Base-by-base conservation (phyloP, 768 basidiomycete species). In the Pleurotus citrinopileatus region DNA sequence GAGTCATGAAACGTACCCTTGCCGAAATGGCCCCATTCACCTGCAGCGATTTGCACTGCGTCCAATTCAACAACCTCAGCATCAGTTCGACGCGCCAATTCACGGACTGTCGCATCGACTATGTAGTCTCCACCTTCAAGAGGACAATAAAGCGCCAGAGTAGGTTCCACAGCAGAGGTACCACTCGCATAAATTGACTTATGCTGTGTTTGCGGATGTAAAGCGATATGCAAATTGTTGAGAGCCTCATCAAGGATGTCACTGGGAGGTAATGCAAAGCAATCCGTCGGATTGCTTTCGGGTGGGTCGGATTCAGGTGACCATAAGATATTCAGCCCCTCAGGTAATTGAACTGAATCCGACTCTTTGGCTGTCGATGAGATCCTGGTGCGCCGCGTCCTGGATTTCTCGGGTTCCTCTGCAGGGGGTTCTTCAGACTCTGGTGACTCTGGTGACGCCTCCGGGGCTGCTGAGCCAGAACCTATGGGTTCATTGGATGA, bases 41-140 rank as follows among this genome's bases (percentile, higher is more conserved):
- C 91, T 3, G 92, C 86, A 28, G 89, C 92, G 17, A 96, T 73
- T 55, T 94, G 89, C 7, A 87, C 83, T 2, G 87, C 75, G 71
- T 98, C 94, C 46, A 98, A 65, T 12, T 94, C 81, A 7, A 95
- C 76, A 9, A 97, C 85, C 58, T 97, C 95, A 17, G 92, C 81
- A 23, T 80, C 82, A 2, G 86, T 83, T 51, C 79, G 78, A 44
- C 80, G 77, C 4, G 91, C 92, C 58, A 95, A 70, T 65, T 91
- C 89, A 34, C 79, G 76, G 9, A 96, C 84, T 2, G 92, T 89
- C 17, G 83, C 81, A 63, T 89, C 87, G 19, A 94, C 76, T 20
- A 94, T 78, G 65, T 89, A 85, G 57, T 92, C 87, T 4, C 91
- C 92, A 28, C 94, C 94, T 65, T 76, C 80, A 55, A 92, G 86